A percentile compares a stretch with the other conserved stretches of the same genome.
Evolutionary conservation across 2,329 filamentous ascomycete genomes (phyloP).

Genomic region (Trichoderma cornu-damae): DNA sequence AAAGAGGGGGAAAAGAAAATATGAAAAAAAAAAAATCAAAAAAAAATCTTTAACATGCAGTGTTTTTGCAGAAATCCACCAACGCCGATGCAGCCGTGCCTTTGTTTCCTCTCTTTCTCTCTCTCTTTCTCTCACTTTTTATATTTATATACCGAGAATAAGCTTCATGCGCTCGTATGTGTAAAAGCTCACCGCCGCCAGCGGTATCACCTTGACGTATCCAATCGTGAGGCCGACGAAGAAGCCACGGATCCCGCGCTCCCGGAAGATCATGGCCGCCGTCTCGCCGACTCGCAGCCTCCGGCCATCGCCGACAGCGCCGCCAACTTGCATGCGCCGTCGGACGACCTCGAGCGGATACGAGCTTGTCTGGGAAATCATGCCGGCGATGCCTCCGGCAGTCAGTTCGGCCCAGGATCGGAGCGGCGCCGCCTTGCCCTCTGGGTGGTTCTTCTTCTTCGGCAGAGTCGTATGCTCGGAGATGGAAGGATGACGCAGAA

Average conservation of each 20-base stretch:
- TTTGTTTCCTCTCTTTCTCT: background rate
- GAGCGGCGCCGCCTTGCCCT: constrained; percentile 64
- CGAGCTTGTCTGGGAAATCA: constrained; percentile 85
- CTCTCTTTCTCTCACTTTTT: too few species aligned
- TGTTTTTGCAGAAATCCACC: background rate
- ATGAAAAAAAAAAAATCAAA: background rate
- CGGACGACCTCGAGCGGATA: constrained; percentile 93
- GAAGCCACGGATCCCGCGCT: constrained; percentile 75
- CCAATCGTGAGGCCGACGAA: constrained; percentile 92
- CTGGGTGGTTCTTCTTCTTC: constrained; percentile 47
- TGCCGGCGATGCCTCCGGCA: constrained; percentile 77
- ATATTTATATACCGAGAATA: constrained; percentile 58
- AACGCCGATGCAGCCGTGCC: constrained; percentile 18
- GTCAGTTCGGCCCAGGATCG: constrained; percentile 81
- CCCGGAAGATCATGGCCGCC: constrained; percentile 64
- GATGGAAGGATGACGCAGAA: constrained; percentile 65
- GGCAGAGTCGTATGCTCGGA: constrained; percentile 72
- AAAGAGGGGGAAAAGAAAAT: too few species aligned
- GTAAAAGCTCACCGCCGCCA: constrained; percentile 69
- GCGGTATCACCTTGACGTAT: constrained; percentile 88
- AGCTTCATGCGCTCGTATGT: constrained; percentile 61
- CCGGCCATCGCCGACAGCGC: constrained; percentile 85
- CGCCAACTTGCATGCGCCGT: constrained; percentile 91
- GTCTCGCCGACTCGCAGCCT: constrained; percentile 75
- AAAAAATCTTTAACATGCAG: background rate